Base-by-base conservation (phyloP, 371 early-diverging fungal species). In the Rhizopus arrhizus region DNA sequence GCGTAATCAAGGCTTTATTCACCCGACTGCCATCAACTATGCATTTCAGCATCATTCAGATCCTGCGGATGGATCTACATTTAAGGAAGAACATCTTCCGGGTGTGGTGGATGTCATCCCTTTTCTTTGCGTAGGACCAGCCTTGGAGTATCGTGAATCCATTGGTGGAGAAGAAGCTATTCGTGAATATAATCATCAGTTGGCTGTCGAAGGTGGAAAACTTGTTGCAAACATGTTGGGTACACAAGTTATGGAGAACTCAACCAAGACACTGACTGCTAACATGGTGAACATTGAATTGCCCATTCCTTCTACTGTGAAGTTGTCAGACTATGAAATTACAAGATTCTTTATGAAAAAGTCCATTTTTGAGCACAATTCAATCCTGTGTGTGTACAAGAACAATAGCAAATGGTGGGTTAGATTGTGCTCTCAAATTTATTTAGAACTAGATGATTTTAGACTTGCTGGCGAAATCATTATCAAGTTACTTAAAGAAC, bases 211-310 rank as follows among this genome's bases (percentile, higher is more conserved):
- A 55, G 87, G 86, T 13, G 91, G 88, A 29, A 62, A 74, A 5
- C 40, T 77, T 6, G 78, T 88, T 38, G 83, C 87, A 7, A 66
- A 81, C n/a, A 76, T 84, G 8, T 66, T 88, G 35, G 80, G 80
- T n/a, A 90, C 91, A 0, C 49, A 75, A 28, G 68, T 82, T 7
- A 56, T 91, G 65, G 87, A 86, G 1, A 81, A 74, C 32, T 61
- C 75, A 9, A 82, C 82, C n/a, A 77, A 68, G 15, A 62, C 73
- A 4, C 36, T 77, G 34, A 77, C 77, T 0, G 67, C 64, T 3
- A 65, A 59, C 36, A 89, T 89, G 89, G 83, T 84, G 22, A 85
- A 84, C 63, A 75, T 90, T 31, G 72, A 77, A 28, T 34, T 89
- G 11, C 89, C 87, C 13, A 66, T 84, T 13, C 71, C 80, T 60